Evolutionary conservation across 2,329 filamentous ascomycete genomes (phyloP).

Genomic region (Talaromyces atroroseus): DNA sequence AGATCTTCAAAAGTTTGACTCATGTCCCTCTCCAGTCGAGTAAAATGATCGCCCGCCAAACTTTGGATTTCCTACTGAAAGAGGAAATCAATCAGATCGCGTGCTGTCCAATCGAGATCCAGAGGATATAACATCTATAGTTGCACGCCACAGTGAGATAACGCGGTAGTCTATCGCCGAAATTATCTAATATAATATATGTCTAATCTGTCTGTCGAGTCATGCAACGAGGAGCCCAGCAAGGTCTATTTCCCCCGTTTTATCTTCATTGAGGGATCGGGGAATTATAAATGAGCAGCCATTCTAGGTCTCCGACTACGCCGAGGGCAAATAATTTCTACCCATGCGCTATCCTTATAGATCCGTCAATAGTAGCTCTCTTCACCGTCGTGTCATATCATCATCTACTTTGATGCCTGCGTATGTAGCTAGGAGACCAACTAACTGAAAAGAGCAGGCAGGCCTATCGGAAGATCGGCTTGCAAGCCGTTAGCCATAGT

Average conservation of each 20-base stretch:
- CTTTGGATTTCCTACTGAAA: neutral
- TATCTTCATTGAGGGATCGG: neutral
- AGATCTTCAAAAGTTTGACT: neutral
- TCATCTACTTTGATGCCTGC: neutral
- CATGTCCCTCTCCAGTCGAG: neutral
- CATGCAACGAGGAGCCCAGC: neutral
- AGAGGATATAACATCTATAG: neutral
- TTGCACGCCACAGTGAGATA: neutral
- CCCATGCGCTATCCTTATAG: too few species aligned
- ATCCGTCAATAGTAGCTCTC: too few species aligned
- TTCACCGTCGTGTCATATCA: neutral
- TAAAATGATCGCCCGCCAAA: constrained; percentile 3
- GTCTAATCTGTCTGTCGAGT: neutral
- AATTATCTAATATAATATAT: too few species aligned
- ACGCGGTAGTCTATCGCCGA: too few species aligned
- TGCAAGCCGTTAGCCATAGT: neutral
- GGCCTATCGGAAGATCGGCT: neutral
- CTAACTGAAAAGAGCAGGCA: neutral
- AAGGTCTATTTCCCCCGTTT: neutral
- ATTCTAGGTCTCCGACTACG: neutral
- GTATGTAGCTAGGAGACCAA: neutral
- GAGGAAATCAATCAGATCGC: neutral
- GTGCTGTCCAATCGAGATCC: neutral
- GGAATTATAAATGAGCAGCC: neutral
- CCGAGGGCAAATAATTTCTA: too few species aligned